These are phyloP conservation scores for Botrytis sinoallii DNA, from an alignment of 2,329 filamentous ascomycete species.

Conservation along the genomic window DNA sequence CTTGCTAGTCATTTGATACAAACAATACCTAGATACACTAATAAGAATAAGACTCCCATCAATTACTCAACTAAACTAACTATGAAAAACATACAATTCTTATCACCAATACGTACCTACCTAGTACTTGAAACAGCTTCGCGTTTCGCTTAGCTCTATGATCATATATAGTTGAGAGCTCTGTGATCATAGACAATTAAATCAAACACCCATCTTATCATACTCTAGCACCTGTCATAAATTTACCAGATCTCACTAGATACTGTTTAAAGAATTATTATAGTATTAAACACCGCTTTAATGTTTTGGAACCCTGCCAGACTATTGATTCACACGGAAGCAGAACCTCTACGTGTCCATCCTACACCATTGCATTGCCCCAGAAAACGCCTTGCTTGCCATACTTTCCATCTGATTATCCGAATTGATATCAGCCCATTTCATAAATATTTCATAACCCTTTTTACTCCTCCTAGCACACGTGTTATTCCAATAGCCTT, in stretches of 20 bases:
- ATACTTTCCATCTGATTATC: background rate
- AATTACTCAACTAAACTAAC: too few species aligned
- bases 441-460: background rate
- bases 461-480: background rate
- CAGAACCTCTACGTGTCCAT: background rate
- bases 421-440: background rate
- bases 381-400: slow-evolving; percentile 2
- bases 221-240: background rate
- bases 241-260: background rate
- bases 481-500: background rate
- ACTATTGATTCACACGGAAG: background rate
- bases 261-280: background rate
- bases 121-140: too few species aligned
- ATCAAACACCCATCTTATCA: background rate
- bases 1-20: background rate
- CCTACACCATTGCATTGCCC: background rate
- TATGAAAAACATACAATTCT: too few species aligned
- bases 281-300: background rate
- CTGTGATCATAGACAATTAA: too few species aligned
- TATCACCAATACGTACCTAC: too few species aligned
- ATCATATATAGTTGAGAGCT: too few species aligned
- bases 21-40: too few species aligned
- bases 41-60: too few species aligned
- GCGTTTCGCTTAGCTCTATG: too few species aligned
- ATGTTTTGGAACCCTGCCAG: background rate